Percentiles rank a stretch among this genome's conserved stretches.
phyloP scores from a whole-genome alignment of 2,329 filamentous ascomycete genomes.

The Fusarium vanettenii region DNA sequence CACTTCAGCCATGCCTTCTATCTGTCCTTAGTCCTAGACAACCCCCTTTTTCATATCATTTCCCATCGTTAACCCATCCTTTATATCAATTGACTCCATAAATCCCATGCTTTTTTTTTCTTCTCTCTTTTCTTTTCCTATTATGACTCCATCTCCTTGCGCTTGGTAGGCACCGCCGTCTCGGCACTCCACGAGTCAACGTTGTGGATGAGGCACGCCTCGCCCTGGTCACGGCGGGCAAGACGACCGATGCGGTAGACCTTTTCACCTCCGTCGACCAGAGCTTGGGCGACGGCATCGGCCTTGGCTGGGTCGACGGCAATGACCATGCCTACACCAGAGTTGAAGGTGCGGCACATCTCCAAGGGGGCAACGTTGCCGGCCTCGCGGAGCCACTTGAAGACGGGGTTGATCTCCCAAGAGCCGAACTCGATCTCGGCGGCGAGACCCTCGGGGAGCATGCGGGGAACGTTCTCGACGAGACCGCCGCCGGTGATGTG shows the following conservation, averaged over 20 bases:
- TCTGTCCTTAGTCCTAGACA: constrained; percentile 17
- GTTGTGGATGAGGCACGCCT: constrained; percentile 50
- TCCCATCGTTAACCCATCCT: constrained; percentile 24
- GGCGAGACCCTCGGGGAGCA: constrained; percentile 82
- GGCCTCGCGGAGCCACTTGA: constrained; percentile 83
- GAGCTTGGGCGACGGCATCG: constrained; percentile 66
- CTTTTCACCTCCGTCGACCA: constrained; percentile 74
- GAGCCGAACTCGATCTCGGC: constrained; percentile 82
- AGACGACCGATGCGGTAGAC: constrained; percentile 83
- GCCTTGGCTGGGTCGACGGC: constrained; percentile 77
- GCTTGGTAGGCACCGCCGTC: constrained; percentile 35
- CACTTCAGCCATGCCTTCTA: constrained; percentile 22
- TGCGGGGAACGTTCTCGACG: constrained; percentile 92
- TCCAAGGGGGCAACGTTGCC: constrained; percentile 80
- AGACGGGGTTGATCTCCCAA: constrained; percentile 83
- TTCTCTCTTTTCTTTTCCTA: constrained; percentile 1
- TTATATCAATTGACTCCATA: constrained; percentile 29
- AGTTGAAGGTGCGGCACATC: constrained; percentile 95
- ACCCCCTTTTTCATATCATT: constrained; percentile 23
- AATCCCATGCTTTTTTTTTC: constrained; percentile 26
- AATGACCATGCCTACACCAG: constrained; percentile 92
- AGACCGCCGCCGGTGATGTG: constrained; percentile 98
- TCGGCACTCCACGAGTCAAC: constrained; percentile 49
- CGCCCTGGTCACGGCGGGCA: constrained; percentile 62
- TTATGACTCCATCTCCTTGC: constrained; percentile 41